Evolutionary conservation across 495 filamentous ascomycete species (phyloP), one percentile per base, ranked within the genome.

Genomic region (Margaritispora aquatica): DNA sequence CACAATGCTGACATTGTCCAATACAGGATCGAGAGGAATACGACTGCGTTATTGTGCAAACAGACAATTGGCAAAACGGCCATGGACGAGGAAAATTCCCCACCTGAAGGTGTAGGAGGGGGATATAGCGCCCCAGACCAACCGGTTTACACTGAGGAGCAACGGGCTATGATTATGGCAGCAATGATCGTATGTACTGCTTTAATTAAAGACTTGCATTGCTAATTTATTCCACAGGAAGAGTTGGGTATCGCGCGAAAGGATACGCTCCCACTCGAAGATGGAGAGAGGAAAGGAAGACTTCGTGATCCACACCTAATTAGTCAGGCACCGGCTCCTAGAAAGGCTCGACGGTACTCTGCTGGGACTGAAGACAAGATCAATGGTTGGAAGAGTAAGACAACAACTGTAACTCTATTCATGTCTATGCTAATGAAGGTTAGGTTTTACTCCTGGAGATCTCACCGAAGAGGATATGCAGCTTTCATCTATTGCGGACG

Each of bases 201-300:
- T 19, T 46, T n/a, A 13, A 7, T 26, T 49, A 9, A 51, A 26
- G 22, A n/a, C 3, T n/a, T 17, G 7, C 38, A 7, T 23, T 54
- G n/a, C 50, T 58, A 58, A 63, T 29, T 21, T 21, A n/a, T 38
- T 20, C 5, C 29, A 52, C 29, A 67, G 62, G 65, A 68, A 41
- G 65, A 68, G 29, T 55, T 68, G 4, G 65, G 65, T 8, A 41
- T 63, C 53, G 57, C 41, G 11, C 29, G 65, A 17, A 63, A 49
- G 34, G 62, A 68, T 38, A 54, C 62, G 0, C 47, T 67, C 19
- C 60, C 64, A 21, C 47, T 66, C n/a, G 60, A 63, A 22, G 64
- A 66, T 38, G 31, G 57, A 29, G 51, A 57, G n/a, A 27, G 51
- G 34, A 15, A 17, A 21, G 46, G 36, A 24, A 2, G 46, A 36